These are phyloP conservation scores for Clavispora fructus DNA, from an alignment of 805 yeast genomes.

Conservation along the genomic window DNA sequence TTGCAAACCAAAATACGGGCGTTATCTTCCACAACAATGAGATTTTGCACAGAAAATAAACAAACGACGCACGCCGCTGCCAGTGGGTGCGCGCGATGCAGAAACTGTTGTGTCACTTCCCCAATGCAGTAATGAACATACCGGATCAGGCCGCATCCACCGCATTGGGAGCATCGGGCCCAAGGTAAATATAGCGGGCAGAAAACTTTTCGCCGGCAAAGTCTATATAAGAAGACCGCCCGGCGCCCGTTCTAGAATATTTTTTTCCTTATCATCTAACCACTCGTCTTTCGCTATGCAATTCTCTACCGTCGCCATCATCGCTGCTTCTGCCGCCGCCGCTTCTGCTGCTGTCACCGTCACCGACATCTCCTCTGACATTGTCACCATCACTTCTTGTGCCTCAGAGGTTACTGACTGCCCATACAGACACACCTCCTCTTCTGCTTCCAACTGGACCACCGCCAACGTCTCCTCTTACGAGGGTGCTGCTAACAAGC, in stretches of 20 bases:
- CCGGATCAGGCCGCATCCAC: neutral
- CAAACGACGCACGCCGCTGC: neutral
- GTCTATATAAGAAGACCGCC: constrained; percentile 7
- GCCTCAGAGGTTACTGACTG: constrained; percentile 15
- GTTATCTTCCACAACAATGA: neutral
- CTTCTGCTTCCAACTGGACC: constrained; percentile 15
- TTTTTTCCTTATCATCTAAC: constrained; percentile 22
- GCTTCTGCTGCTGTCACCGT: constrained; percentile 17
- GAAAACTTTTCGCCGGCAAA: neutral
- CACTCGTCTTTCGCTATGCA: constrained; percentile 18
- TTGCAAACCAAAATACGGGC: neutral
- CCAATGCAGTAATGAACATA: neutral
- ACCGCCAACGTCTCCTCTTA: constrained; percentile 13
- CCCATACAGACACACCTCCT: constrained; percentile 11
- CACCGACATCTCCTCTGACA: constrained; percentile 11
- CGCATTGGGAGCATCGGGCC: neutral
- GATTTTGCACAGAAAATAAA: neutral
- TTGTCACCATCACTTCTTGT: constrained; percentile 20
- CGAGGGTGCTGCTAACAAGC: constrained; percentile 18
- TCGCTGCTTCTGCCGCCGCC: constrained; percentile 17
- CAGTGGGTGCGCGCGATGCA: neutral
- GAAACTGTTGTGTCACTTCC: neutral
- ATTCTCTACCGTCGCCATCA: constrained; percentile 18
- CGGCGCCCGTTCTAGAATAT: constrained; percentile 5
- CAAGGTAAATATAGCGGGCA: neutral